Evolutionary conservation across 2,329 filamentous ascomycete species (phyloP).

Genomic region (Sphaceloma murrayae): DNA sequence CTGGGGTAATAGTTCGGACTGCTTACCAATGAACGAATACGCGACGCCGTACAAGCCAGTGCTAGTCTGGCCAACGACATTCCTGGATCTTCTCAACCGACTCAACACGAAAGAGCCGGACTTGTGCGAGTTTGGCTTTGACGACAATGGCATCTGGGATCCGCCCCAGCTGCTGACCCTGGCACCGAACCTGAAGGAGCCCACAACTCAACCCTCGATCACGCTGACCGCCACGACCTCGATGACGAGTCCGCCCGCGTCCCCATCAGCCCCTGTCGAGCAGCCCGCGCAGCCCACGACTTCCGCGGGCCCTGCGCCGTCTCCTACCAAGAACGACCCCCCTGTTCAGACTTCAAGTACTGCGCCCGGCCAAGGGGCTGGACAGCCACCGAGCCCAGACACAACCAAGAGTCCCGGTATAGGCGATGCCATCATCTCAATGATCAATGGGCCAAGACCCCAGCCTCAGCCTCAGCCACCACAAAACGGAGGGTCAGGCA

Average conservation of each 20-base stretch:
- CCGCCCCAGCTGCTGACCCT: constrained; percentile 3
- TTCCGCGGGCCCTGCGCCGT: not conserved
- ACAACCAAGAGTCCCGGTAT: not conserved
- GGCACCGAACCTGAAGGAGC: not conserved
- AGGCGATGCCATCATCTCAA: not conserved
- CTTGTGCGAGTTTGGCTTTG: not conserved
- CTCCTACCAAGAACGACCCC: no score
- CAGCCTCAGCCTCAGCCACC: no score
- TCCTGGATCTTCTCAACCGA: not conserved
- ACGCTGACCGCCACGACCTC: not conserved
- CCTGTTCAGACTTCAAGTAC: no score
- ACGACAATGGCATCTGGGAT: not conserved
- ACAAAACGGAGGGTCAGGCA: no score
- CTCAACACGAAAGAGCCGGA: not conserved
- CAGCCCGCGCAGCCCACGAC: not conserved
- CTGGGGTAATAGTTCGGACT: not conserved
- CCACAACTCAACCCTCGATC: not conserved
- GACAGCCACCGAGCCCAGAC: no score
- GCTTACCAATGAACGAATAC: not conserved
- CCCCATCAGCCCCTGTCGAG: not conserved
- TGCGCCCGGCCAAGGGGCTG: no score
- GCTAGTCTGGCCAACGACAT: constrained; percentile 1
- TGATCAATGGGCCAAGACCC: no score
- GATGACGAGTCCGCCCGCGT: not conserved
- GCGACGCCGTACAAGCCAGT: not conserved